These are phyloP conservation scores for Globisporangium spiculum DNA, from an alignment of 352 stramenopile genomes.

Conservation along the genomic window DNA sequence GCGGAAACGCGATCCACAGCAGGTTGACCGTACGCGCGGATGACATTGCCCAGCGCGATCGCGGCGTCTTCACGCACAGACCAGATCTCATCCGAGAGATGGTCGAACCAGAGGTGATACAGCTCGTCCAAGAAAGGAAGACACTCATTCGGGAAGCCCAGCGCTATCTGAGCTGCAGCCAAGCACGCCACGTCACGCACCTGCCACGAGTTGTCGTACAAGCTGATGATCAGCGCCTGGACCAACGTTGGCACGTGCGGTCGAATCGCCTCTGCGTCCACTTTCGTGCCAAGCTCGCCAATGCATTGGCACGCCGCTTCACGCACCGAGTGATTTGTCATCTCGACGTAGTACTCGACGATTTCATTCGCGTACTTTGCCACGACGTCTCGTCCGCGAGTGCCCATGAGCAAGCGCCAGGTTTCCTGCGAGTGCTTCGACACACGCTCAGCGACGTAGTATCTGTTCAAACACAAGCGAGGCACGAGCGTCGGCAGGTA, in stretches of 20 bases:
- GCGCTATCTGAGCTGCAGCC: constrained; percentile 74
- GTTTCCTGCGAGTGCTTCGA: constrained; percentile 96
- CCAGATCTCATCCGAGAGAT: constrained; percentile 97
- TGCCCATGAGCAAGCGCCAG: constrained; percentile 90
- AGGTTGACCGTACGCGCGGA: constrained; percentile 89
- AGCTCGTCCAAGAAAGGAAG: constrained; percentile 85
- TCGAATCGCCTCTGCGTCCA: constrained; percentile 66
- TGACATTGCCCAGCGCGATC: constrained; percentile 91
- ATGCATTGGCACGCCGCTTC: constrained; percentile 96
- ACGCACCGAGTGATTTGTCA: constrained; percentile 94
- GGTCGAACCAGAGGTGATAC: constrained; percentile 90
- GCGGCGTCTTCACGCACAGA: constrained; percentile 95
- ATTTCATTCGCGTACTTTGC: constrained; percentile 86
- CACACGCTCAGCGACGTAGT: constrained; percentile 96
- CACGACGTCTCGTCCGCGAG: constrained; percentile 78
- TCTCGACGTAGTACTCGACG: constrained; percentile 95
- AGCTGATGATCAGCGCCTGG: constrained; percentile 91
- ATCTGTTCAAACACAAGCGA: constrained; percentile 96
- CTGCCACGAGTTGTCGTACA: constrained; percentile 95
- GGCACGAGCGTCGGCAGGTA: constrained; percentile 89
- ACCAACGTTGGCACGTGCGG: constrained; percentile 70
- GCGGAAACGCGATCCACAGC: constrained; percentile 72
- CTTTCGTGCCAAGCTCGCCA: constrained; percentile 91
- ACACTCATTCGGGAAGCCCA: constrained; percentile 87
- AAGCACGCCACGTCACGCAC: constrained; percentile 96